These are phyloP conservation scores for Verticillium dahliae DNA, from an alignment of 2,329 filamentous ascomycete species.

Conservation along the genomic window DNA sequence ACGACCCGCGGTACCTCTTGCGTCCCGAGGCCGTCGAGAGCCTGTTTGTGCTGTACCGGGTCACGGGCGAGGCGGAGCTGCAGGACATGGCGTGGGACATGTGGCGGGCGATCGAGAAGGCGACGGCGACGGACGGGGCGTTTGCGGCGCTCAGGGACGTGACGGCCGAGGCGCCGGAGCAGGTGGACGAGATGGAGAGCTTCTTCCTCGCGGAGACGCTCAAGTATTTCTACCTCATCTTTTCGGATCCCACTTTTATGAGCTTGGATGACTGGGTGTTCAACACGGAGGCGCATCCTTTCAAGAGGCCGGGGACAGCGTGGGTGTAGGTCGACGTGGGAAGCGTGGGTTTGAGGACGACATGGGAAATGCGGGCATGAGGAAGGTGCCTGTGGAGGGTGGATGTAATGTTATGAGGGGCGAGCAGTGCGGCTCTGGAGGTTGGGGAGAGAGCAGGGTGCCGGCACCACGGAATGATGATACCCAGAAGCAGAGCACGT, in stretches of 20 bases:
- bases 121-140: slow-evolving; percentile 38
- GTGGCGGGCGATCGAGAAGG: slow-evolving; percentile 38
- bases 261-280: slow-evolving; percentile 63
- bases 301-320: slow-evolving; percentile 12
- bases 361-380: no score
- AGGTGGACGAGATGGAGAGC: slow-evolving; percentile 35
- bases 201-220: slow-evolving; percentile 70
- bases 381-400: no score
- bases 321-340: background rate
- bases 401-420: background rate
- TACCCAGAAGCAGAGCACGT: background rate
- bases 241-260: slow-evolving; percentile 56
- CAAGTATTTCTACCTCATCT: slow-evolving; percentile 71
- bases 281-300: slow-evolving; percentile 46
- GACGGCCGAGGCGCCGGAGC: slow-evolving; percentile 26
- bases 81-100: slow-evolving; percentile 47
- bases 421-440: background rate
- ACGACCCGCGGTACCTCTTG: slow-evolving; percentile 41
- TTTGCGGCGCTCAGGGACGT: slow-evolving; percentile 43
- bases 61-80: slow-evolving; percentile 39
- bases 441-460: background rate
- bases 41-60: slow-evolving; percentile 46
- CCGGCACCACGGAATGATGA: background rate
- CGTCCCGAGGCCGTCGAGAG: slow-evolving; percentile 47
- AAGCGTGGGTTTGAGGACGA: no score